These are phyloP conservation scores for Neonectria neomacrospora DNA, from an alignment of 2,329 filamentous ascomycete genomes.

Conservation along the genomic window DNA sequence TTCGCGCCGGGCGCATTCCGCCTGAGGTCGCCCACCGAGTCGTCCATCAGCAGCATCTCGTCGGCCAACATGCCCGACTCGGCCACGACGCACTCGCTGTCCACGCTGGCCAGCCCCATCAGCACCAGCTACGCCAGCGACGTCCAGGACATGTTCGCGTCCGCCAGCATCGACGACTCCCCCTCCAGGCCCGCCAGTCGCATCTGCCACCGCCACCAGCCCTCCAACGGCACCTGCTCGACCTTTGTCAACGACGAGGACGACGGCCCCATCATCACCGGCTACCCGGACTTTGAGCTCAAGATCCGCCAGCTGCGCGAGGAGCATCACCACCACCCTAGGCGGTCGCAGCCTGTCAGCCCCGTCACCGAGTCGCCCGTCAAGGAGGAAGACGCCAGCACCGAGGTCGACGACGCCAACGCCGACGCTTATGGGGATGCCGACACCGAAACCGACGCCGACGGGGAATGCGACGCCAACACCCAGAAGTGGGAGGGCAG, in stretches of 20 bases:
- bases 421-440: neutral
- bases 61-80: conserved; percentile 53
- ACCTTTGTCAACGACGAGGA: conserved; percentile 53
- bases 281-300: conserved; percentile 43
- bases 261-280: conserved; percentile 42
- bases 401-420: conserved; percentile 31
- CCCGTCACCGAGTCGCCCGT: conserved; percentile 32
- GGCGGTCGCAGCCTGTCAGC: conserved; percentile 30
- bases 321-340: conserved; percentile 4
- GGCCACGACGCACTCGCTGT: conserved; percentile 52
- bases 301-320: conserved; percentile 38
- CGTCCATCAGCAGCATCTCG: conserved; percentile 52
- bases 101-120: conserved; percentile 50
- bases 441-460: conserved; percentile 4
- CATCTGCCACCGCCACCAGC: conserved; percentile 48
- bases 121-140: conserved; percentile 51
- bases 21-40: conserved; percentile 51
- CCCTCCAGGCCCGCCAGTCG: conserved; percentile 43
- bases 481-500: conserved; percentile 34
- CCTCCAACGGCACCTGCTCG: conserved; percentile 51
- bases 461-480: conserved; percentile 24
- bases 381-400: conserved; percentile 37
- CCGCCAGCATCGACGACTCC: conserved; percentile 39
- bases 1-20: conserved; percentile 44
- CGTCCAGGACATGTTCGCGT: conserved; percentile 48